phyloP scores from a whole-genome alignment of 2,329 filamentous ascomycete genomes.

The Microdochium trichocladiopsis region DNA sequence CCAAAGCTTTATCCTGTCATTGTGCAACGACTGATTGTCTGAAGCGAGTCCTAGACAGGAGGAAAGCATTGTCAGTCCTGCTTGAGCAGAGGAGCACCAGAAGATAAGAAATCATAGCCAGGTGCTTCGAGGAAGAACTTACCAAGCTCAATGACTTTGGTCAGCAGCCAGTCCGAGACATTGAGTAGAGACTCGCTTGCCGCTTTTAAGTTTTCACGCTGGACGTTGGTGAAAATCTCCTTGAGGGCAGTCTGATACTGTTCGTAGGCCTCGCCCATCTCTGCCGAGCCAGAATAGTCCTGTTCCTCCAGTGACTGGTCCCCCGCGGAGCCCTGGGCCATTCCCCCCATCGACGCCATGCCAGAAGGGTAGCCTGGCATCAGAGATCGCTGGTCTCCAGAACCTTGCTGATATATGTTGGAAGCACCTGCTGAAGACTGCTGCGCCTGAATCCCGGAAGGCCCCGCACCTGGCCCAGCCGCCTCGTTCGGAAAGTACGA shows the following conservation, averaged over 20 bases:
- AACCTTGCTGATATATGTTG: slow-evolving; percentile 61
- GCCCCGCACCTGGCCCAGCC: slow-evolving; percentile 46
- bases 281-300: slow-evolving; percentile 46
- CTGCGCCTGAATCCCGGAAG: slow-evolving; percentile 45
- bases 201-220: slow-evolving; percentile 39
- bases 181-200: slow-evolving; percentile 45
- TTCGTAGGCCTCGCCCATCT: slow-evolving; percentile 62
- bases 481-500: slow-evolving; percentile 71
- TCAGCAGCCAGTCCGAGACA: slow-evolving; percentile 49
- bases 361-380: slow-evolving; percentile 42
- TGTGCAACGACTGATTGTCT: slow-evolving; percentile 71
- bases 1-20: slow-evolving; percentile 79
- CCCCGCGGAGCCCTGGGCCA: slow-evolving; percentile 33
- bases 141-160: slow-evolving; percentile 49
- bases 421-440: slow-evolving; percentile 40
- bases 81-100: too few relatives aligned
- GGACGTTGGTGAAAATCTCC: slow-evolving; percentile 65
- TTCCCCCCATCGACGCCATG: slow-evolving; percentile 38
- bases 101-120: too few relatives aligned
- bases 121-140: slow-evolving; percentile 21
- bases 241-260: slow-evolving; percentile 56
- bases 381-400: slow-evolving; percentile 45
- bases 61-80: neutral
- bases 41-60: slow-evolving; percentile 64
- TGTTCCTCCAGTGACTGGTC: slow-evolving; percentile 50